phyloP scores from a whole-genome alignment of 2,329 filamentous ascomycete genomes.

The Ophiocordyceps sinensis region DNA sequence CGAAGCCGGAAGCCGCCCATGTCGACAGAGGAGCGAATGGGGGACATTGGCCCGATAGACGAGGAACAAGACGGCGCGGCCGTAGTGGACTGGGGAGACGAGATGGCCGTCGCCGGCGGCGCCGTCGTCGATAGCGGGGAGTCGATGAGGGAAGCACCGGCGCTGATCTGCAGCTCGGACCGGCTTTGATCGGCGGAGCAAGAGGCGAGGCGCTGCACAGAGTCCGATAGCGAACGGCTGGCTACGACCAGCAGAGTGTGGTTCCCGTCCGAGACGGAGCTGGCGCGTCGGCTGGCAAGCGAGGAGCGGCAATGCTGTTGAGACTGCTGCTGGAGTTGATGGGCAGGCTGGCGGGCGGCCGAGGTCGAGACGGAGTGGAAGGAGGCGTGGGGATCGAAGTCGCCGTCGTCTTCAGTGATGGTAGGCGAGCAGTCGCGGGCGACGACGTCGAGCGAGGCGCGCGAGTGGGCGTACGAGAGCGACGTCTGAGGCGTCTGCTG shows the following conservation, averaged over 20 bases:
- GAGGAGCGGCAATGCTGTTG: constrained; percentile 14
- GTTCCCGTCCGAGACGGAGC: constrained; percentile 18
- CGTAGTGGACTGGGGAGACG: constrained; percentile 9
- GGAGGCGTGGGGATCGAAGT: constrained; percentile 13
- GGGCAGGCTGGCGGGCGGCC: constrained; percentile 1
- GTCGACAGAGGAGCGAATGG: constrained; percentile 45
- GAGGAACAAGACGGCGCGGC: constrained; percentile 8
- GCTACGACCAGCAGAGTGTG: constrained; percentile 12
- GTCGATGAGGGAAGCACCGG: constrained; percentile 17
- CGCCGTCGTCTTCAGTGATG: constrained; percentile 38
- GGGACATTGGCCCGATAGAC: constrained; percentile 27
- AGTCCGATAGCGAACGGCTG: constrained; percentile 14
- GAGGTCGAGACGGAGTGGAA: constrained; percentile 5
- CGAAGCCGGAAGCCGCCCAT: constrained; percentile 42
- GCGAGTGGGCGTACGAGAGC: constrained; percentile 41
- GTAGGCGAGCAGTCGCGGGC: constrained; percentile 37
- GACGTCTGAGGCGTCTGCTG: constrained; percentile 48
- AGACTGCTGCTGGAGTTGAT: constrained; percentile 7
- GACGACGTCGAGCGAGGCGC: constrained; percentile 32
- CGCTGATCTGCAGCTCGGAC: constrained; percentile 30
- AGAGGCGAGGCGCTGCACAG: constrained; percentile 22
- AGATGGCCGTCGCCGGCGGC: constrained; percentile 10
- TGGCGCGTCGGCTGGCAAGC: constrained; percentile 18
- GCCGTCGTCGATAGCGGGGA: constrained; percentile 18
- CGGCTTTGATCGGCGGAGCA: constrained; percentile 25